Conservation (phyloP, 1,284 basidiomycete genomes). For the Cryptococcus sp. region DNA sequence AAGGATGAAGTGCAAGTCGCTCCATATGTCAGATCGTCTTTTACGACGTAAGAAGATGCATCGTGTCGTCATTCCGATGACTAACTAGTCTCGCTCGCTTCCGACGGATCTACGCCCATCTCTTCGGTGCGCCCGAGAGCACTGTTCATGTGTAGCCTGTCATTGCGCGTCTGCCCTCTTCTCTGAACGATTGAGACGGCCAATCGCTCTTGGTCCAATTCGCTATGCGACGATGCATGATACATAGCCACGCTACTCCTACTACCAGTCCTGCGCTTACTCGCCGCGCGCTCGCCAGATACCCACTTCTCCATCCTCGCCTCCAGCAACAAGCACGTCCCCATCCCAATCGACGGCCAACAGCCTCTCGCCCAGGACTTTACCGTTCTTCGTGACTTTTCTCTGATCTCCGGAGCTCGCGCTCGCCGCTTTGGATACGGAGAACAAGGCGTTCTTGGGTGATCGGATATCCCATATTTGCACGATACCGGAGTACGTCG, state of each 20-base stretch:
- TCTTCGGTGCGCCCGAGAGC: not conserved
- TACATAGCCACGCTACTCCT: not conserved
- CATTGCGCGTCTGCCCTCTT: not conserved
- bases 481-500: conserved; percentile 78
- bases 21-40: too few relatives aligned
- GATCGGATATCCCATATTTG: conserved; percentile 82
- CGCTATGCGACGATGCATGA: not conserved
- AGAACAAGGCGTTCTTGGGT: conserved; percentile 63
- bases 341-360: conserved; percentile 74
- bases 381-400: conserved; percentile 53
- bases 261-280: conserved; percentile 11
- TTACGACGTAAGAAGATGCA: not conserved
- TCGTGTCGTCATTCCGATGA: not conserved
- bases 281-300: conserved; percentile 66
- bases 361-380: conserved; percentile 58
- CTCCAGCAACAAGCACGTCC: conserved; percentile 72
- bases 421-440: conserved; percentile 31
- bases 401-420: conserved; percentile 20
- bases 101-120: not conserved
- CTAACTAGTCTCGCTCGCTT: not conserved
- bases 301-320: conserved; percentile 75
- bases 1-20: too few relatives aligned
- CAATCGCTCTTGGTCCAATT: not conserved
- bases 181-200: too few relatives aligned
- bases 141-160: not conserved